Conservation (phyloP, 495 filamentous ascomycete species). For the Copromyces sp. region DNA sequence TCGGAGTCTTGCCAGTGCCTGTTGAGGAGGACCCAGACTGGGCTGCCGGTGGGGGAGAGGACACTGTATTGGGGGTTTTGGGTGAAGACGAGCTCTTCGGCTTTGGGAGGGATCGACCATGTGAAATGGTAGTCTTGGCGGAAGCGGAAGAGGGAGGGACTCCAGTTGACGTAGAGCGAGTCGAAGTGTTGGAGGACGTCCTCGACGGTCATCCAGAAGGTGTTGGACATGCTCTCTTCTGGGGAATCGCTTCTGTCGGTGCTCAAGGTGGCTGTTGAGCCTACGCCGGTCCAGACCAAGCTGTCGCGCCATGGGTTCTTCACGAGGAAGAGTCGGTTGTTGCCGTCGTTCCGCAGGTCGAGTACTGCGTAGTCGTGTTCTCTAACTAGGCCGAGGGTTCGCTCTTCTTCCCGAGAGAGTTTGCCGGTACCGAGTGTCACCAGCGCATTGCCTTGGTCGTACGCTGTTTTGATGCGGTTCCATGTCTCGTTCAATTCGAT, state of each 20-base stretch:
- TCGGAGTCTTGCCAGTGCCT: constrained; percentile 61
- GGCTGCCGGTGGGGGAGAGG: constrained; percentile 41
- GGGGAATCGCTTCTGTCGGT: constrained; percentile 5
- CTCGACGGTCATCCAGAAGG: constrained; percentile 86
- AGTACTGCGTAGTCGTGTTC: constrained; percentile 94
- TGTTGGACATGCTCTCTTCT: constrained; percentile 43
- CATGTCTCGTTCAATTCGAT: constrained; percentile 64
- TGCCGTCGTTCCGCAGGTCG: constrained; percentile 54
- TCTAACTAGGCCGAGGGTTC: constrained; percentile 67
- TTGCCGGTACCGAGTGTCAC: constrained; percentile 85
- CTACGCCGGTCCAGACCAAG: constrained; percentile 46
- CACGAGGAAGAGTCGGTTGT: constrained; percentile 58
- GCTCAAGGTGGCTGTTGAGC: constrained; percentile 19
- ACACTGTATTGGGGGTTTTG: constrained; percentile 79
- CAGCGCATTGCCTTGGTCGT: constrained; percentile 70
- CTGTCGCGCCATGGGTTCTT: constrained; percentile 96
- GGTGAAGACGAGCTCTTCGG: constrained; percentile 53
- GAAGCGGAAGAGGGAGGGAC: constrained; percentile 68
- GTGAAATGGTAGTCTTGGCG: constrained; percentile 83
- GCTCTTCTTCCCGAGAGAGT: constrained; percentile 61
- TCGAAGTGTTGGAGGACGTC: constrained; percentile 84
- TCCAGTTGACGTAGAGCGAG: constrained; percentile 96
- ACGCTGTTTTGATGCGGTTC: constrained; percentile 64
- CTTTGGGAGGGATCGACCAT: constrained; percentile 63
- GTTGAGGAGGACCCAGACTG: constrained; percentile 74